Conservation (phyloP, 345 rosid species). For the Viola odorata region DNA sequence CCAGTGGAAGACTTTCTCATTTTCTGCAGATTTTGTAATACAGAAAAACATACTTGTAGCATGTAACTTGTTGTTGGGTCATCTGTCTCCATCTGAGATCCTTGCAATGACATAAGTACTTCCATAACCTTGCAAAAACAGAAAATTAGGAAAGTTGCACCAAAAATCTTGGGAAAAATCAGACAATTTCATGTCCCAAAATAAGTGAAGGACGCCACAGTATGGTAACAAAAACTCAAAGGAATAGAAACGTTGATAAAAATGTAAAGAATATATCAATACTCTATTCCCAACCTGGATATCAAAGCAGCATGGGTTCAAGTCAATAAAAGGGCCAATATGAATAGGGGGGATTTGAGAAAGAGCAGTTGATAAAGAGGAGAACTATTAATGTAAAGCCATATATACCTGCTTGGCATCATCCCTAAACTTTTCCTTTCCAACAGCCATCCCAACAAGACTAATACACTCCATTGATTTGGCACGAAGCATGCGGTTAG, state of each 20-base stretch:
- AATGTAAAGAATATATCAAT: not conserved
- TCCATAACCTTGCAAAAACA: conserved; percentile 77
- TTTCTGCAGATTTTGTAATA: not conserved
- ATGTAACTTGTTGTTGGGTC: conserved; percentile 99
- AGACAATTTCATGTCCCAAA: not conserved
- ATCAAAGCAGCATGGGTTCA: too few species aligned
- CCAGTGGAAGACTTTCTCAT: not conserved
- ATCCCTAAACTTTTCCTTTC: conserved; percentile 91
- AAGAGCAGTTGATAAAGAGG: not conserved
- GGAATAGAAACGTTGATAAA: not conserved
- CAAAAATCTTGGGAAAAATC: not conserved
- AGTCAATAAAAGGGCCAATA: not conserved
- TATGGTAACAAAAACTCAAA: not conserved
- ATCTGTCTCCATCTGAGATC: conserved; percentile 93
- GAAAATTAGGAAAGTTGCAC: not conserved
- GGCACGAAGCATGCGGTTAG: conserved; percentile 98
- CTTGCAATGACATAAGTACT: conserved; percentile 97
- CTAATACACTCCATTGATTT: conserved; percentile 99
- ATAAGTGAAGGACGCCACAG: not conserved
- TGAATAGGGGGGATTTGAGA: not conserved
- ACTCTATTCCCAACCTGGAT: too few species aligned
- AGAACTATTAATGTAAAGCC: not conserved
- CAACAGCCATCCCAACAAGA: conserved; percentile 99
- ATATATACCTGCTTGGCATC: conserved; percentile 90
- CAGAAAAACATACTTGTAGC: conserved; percentile 59